phyloP scores from a whole-genome alignment of 1,284 basidiomycete genomes.

The Vanrija sp. region DNA sequence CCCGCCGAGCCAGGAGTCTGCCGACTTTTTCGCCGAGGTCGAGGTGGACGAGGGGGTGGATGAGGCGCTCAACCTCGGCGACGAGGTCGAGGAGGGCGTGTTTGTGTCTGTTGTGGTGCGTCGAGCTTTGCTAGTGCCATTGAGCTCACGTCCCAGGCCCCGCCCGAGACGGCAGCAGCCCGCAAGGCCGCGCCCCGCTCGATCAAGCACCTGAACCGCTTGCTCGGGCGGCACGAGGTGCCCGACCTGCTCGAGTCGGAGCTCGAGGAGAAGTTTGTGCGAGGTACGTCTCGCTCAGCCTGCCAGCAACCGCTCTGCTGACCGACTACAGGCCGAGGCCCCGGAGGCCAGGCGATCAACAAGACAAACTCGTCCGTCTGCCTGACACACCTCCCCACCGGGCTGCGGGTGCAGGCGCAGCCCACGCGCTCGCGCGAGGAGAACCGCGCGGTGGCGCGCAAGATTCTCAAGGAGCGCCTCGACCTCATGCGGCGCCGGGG shows the following conservation, averaged over 20 bases:
- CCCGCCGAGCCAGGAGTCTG: not conserved
- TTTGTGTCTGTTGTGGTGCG: slow-evolving; percentile 10
- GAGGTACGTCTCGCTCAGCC: slow-evolving; percentile 31
- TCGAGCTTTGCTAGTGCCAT: not conserved
- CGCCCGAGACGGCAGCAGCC: not conserved
- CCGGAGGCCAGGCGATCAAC: slow-evolving; percentile 52
- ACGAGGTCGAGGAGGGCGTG: slow-evolving; percentile 16
- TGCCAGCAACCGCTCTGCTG: not conserved
- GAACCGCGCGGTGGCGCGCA: slow-evolving; percentile 47
- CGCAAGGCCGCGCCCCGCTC: slow-evolving; percentile 8
- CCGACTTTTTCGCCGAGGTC: slow-evolving; percentile 12
- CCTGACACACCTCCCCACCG: slow-evolving; percentile 49
- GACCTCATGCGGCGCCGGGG: slow-evolving; percentile 34
- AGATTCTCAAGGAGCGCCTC: slow-evolving; percentile 44
- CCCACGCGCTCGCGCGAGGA: slow-evolving; percentile 49
- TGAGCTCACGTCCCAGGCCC: not conserved
- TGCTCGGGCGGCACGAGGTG: slow-evolving; percentile 25
- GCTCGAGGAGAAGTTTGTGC: slow-evolving; percentile 46
- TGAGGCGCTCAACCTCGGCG: slow-evolving; percentile 8
- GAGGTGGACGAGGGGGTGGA: slow-evolving; percentile 6
- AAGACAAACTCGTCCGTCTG: slow-evolving; percentile 50
- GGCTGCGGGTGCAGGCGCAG: slow-evolving; percentile 49
- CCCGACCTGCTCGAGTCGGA: slow-evolving; percentile 41
- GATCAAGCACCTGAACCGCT: slow-evolving; percentile 41
- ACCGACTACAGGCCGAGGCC: slow-evolving; percentile 40